A percentile compares a stretch with the other conserved stretches of the same genome.
These are phyloP conservation scores for Cydonia oblonga DNA, from an alignment of 331 rosid genomes.

Conservation along the genomic window DNA sequence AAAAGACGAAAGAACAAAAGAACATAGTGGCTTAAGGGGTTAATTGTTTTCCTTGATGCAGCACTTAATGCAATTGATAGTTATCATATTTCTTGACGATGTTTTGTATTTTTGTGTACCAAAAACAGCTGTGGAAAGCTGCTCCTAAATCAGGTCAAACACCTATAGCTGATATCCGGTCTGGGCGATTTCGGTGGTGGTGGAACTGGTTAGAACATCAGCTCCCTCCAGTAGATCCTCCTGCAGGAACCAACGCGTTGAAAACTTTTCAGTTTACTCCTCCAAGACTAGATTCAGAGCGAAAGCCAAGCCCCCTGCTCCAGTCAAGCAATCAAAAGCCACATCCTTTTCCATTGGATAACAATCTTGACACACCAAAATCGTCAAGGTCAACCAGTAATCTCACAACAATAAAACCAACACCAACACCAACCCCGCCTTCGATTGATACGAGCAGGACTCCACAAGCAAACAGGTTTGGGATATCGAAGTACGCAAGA, in stretches of 20 bases:
- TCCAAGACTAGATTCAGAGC: conserved; percentile 55
- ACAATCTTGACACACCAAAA: conserved; percentile 67
- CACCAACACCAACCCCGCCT: conserved; percentile 42
- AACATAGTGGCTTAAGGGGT: neutral
- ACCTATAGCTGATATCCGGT: conserved; percentile 35
- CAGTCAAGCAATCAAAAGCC: conserved; percentile 42
- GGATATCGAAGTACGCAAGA: conserved; percentile 31
- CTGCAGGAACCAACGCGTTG: conserved; percentile 40
- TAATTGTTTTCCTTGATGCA: neutral
- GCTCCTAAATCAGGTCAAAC: conserved; percentile 59
- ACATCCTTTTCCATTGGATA: conserved; percentile 44
- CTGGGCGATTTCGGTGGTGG: conserved; percentile 85
- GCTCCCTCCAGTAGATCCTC: conserved; percentile 29
- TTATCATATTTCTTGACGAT: neutral
- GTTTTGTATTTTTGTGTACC: neutral
- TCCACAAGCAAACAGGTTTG: conserved; percentile 43
- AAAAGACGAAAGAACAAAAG: neutral
- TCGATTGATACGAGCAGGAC: conserved; percentile 14
- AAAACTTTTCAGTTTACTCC: conserved; percentile 65
- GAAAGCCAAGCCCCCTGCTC: conserved; percentile 51
- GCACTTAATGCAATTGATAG: neutral
- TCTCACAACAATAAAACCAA: conserved; percentile 28
- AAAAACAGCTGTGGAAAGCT: conserved; percentile 62
- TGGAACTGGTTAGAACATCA: conserved; percentile 95
- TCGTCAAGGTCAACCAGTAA: conserved; percentile 57